Evolutionary conservation across 306 rosid species (phyloP).

Genomic region (cucumber (Cucumis sativus)): DNA sequence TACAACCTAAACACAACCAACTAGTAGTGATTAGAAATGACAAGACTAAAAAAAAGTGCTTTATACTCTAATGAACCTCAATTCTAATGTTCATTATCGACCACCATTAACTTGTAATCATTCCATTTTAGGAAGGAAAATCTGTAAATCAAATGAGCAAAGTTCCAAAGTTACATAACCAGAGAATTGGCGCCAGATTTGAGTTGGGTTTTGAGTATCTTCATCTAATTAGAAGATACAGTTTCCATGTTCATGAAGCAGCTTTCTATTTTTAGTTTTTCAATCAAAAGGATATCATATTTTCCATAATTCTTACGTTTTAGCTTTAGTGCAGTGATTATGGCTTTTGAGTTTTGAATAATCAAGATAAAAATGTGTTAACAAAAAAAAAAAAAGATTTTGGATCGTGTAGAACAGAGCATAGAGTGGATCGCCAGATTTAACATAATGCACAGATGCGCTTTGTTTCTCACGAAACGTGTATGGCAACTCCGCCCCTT

Average conservation of each 20-base stretch:
- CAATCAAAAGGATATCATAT: neutral
- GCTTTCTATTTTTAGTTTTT: neutral
- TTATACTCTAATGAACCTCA: neutral
- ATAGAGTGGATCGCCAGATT: conserved; percentile 45
- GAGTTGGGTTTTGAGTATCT: neutral
- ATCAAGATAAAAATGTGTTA: neutral
- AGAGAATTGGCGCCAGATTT: neutral
- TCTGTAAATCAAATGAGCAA: neutral
- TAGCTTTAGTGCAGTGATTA: neutral
- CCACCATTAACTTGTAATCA: neutral
- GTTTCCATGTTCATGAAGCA: neutral
- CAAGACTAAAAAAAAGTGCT: too few relatives aligned
- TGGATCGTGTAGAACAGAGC: conserved; percentile 3
- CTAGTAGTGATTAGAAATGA: too few relatives aligned
- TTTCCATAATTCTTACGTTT: neutral
- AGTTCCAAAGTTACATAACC: neutral
- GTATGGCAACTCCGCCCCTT: conserved; percentile 54
- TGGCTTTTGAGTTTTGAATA: neutral
- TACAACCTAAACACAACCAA: too few relatives aligned
- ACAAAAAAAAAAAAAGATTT: neutral
- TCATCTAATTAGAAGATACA: neutral
- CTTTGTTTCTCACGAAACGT: conserved; percentile 44
- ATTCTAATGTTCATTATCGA: neutral
- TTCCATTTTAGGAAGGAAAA: neutral
- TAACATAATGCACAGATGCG: conserved; percentile 15